phyloP scores from a whole-genome alignment of 2,329 filamentous ascomycete genomes.

The Sphaerulina vaccinii region DNA sequence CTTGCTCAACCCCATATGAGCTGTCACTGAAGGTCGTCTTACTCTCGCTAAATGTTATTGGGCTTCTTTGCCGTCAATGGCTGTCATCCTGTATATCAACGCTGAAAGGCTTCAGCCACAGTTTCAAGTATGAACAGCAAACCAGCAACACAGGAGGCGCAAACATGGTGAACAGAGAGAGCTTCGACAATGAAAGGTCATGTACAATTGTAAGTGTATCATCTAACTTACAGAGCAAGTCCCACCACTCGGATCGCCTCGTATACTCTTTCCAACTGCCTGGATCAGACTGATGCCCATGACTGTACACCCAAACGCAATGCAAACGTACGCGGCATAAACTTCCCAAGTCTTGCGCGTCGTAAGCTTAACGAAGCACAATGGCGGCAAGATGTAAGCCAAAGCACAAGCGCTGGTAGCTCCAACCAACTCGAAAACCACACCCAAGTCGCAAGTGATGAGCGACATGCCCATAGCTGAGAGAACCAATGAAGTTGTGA shows the following conservation, averaged over 20 bases:
- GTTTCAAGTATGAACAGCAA: too few relatives aligned
- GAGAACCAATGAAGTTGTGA: constrained; percentile 79
- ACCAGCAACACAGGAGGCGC: too few relatives aligned
- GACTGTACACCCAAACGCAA: constrained; percentile 74
- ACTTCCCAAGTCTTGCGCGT: constrained; percentile 57
- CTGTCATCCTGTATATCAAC: too few relatives aligned
- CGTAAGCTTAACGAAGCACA: constrained; percentile 93
- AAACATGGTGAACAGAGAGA: background rate
- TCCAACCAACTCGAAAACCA: constrained; percentile 93
- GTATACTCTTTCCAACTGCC: constrained; percentile 65
- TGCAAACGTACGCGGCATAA: constrained; percentile 67
- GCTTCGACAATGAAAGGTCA: background rate
- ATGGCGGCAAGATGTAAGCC: constrained; percentile 89
- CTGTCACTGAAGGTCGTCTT: too few relatives aligned
- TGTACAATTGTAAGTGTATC: constrained; percentile 9
- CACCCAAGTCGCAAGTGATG: constrained; percentile 86
- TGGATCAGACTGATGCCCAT: constrained; percentile 79
- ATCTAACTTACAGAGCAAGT: constrained; percentile 22
- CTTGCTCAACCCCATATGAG: too few relatives aligned
- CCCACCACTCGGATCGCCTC: constrained; percentile 28
- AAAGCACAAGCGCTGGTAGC: constrained; percentile 91
- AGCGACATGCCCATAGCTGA: constrained; percentile 74
- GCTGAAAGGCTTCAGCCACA: too few relatives aligned
- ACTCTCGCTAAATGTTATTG: too few relatives aligned
- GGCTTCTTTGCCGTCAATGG: too few relatives aligned